phyloP scores from a whole-genome alignment of 208 protist species.

The Trichomonas vaginalis region DNA sequence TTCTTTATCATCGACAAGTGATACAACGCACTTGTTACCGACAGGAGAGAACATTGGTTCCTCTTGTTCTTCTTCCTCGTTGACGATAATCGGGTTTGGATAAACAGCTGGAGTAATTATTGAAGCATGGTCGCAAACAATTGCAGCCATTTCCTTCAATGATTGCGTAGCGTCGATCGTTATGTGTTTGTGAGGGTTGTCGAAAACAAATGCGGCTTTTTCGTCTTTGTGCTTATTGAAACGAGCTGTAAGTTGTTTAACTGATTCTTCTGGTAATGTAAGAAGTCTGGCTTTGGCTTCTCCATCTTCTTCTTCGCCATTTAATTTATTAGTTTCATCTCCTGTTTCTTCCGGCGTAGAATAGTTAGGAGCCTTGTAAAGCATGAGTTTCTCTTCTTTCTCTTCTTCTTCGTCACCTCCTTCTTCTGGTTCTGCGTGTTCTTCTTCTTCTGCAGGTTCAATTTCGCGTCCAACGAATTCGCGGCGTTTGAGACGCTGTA shows the following conservation, averaged over 20 bases:
- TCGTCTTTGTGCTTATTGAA: not conserved
- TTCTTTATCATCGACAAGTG: not conserved
- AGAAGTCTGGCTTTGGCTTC: not conserved
- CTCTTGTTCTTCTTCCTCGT: not conserved
- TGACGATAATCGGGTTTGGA: not conserved
- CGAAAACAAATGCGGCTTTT: not conserved
- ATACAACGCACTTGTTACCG: not conserved
- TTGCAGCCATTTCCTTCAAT: not conserved
- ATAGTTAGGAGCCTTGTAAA: not conserved
- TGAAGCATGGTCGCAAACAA: not conserved
- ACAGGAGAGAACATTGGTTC: not conserved
- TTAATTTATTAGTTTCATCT: not conserved
- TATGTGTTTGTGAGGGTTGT: not conserved
- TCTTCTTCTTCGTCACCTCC: not conserved
- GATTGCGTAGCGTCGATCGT: not conserved
- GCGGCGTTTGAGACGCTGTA: not conserved
- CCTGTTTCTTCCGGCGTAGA: not conserved
- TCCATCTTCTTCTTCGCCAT: not conserved
- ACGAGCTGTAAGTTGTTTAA: not conserved
- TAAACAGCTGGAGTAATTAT: not conserved
- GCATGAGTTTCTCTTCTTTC: not conserved
- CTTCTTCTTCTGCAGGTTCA: not conserved
- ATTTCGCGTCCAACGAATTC: not conserved
- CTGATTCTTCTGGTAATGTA: slow-evolving; percentile 1
- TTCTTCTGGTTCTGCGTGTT: not conserved